Evolutionary conservation across 208 protist species (phyloP).

Genomic region (Trichomonas vaginalis): DNA sequence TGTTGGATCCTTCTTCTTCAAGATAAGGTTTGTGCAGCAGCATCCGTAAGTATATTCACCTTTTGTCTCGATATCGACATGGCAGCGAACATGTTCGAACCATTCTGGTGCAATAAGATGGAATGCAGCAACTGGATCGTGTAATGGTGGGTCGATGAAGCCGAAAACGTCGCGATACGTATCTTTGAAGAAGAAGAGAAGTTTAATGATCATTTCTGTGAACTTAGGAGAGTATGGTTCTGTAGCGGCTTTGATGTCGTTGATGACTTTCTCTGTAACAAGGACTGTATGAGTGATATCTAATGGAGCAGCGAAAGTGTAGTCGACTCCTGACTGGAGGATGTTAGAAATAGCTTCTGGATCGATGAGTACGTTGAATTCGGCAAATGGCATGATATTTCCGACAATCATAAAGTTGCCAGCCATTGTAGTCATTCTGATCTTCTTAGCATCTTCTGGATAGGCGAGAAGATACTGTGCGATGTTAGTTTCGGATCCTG

Average conservation of each 20-base stretch:
- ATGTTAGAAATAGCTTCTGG: not conserved
- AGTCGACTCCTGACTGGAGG: not conserved
- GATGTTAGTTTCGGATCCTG: not conserved
- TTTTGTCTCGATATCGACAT: constrained; percentile 9
- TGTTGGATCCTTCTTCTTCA: not conserved
- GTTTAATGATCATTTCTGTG: not conserved
- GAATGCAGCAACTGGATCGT: constrained; percentile 1
- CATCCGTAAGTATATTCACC: not conserved
- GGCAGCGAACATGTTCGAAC: not conserved
- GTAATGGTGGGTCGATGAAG: not conserved
- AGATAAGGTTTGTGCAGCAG: not conserved
- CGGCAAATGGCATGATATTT: not conserved
- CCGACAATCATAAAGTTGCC: not conserved
- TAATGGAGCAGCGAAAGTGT: not conserved
- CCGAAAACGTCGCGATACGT: not conserved
- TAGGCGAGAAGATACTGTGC: not conserved
- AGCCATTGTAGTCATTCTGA: not conserved
- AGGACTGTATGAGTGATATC: constrained; percentile 8
- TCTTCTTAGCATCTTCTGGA: not conserved
- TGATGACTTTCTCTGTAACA: not conserved
- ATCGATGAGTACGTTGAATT: constrained; percentile 13
- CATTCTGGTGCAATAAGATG: not conserved
- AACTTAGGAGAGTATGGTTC: not conserved
- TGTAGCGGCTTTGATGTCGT: not conserved
- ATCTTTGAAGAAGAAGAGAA: not conserved